phyloP scores from a whole-genome alignment of 2,329 filamentous ascomycete species.

The Aspergillus novofumigatus region DNA sequence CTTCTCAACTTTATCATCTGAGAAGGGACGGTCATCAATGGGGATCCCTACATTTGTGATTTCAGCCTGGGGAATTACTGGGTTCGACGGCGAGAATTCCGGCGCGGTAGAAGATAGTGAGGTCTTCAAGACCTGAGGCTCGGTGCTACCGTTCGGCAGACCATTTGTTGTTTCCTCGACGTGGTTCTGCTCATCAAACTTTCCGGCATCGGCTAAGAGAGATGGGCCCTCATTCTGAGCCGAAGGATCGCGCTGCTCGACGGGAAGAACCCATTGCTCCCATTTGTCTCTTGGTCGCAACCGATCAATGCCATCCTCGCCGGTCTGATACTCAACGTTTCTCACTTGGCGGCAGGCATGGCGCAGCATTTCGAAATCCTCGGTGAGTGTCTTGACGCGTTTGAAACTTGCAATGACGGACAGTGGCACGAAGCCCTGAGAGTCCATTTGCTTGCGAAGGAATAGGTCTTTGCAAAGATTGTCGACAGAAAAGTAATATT shows the following conservation, averaged over 20 bases:
- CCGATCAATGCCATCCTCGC: slow-evolving; percentile 73
- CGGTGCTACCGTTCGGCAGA: slow-evolving; percentile 38
- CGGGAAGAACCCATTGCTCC: slow-evolving; percentile 72
- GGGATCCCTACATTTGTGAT: slow-evolving; percentile 34
- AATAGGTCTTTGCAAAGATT: slow-evolving; percentile 93
- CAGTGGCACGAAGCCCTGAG: slow-evolving; percentile 83
- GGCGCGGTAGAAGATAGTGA: slow-evolving; percentile 61
- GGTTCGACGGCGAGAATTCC: slow-evolving; percentile 53
- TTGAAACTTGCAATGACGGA: slow-evolving; percentile 80
- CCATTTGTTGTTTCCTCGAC: slow-evolving; percentile 31
- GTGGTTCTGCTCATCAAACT: slow-evolving; percentile 36
- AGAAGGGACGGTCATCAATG: slow-evolving; percentile 34
- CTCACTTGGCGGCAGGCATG: slow-evolving; percentile 68
- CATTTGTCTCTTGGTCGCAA: slow-evolving; percentile 71
- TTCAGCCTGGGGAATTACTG: slow-evolving; percentile 27
- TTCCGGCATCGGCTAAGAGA: slow-evolving; percentile 15
- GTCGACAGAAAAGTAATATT: slow-evolving; percentile 96
- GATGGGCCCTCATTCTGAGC: slow-evolving; percentile 71
- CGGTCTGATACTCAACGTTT: slow-evolving; percentile 68
- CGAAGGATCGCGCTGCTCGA: slow-evolving; percentile 65
- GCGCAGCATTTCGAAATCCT: slow-evolving; percentile 69
- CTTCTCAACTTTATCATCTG: slow-evolving; percentile 52
- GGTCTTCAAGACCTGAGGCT: slow-evolving; percentile 41
- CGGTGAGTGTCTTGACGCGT: slow-evolving; percentile 69
- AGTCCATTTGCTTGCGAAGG: slow-evolving; percentile 88